Percentiles rank a stretch among this genome's conserved stretches.
These are phyloP conservation scores for Scutellaria galericulata DNA, from an alignment of 257 asterid genomes.

Conservation along the genomic window DNA sequence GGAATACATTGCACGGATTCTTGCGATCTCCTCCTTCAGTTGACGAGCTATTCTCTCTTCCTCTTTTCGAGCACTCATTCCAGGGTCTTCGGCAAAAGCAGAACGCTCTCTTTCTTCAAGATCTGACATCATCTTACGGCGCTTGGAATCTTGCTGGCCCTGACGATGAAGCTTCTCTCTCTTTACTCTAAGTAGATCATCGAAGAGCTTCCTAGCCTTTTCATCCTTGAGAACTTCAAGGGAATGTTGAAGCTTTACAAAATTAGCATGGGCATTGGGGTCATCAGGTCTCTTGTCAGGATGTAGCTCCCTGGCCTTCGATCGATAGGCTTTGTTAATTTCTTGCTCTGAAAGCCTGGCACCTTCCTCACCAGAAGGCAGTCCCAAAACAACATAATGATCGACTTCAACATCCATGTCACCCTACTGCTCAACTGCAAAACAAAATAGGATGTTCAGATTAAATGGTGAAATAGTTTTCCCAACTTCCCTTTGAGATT, in stretches of 20 bases:
- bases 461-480: background rate
- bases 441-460: background rate
- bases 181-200: conserved; percentile 63
- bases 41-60: conserved; percentile 63
- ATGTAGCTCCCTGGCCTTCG: conserved; percentile 68
- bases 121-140: conserved; percentile 78
- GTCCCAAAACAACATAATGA: conserved; percentile 67
- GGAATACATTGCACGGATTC: conserved; percentile 60
- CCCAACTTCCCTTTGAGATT: background rate
- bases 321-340: conserved; percentile 65
- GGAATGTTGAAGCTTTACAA: conserved; percentile 66
- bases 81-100: conserved; percentile 59
- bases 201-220: conserved; percentile 73
- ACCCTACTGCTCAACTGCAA: conserved; percentile 28
- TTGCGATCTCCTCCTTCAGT: conserved; percentile 65
- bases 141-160: conserved; percentile 68
- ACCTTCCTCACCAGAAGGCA: conserved; percentile 80
- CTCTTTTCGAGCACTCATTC: conserved; percentile 54
- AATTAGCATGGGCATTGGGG: conserved; percentile 68
- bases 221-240: conserved; percentile 71
- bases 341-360: conserved; percentile 68
- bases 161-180: conserved; percentile 66
- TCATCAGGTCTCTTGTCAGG: conserved; percentile 81
- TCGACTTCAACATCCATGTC: conserved; percentile 65
- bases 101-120: conserved; percentile 75